A percentile compares a stretch with the other conserved stretches of the same genome.
Evolutionary conservation across 2,329 filamentous ascomycete genomes (phyloP).

Genomic region (Cytospora piceicola): DNA sequence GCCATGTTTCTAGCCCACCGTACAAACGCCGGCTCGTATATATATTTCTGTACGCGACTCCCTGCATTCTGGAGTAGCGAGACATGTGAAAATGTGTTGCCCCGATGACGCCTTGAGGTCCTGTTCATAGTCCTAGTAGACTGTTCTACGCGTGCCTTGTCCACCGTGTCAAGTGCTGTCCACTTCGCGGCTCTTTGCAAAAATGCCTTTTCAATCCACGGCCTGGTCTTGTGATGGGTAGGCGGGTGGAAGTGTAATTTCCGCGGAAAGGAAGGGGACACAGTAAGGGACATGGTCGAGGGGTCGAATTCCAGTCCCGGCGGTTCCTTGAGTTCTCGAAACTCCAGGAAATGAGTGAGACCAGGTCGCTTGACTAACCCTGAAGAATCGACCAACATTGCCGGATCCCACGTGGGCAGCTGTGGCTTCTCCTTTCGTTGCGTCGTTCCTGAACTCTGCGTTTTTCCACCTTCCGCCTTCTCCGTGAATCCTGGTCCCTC

Average conservation of each 20-base stretch:
- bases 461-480: not conserved
- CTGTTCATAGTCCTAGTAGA: not conserved
- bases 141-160: not conserved
- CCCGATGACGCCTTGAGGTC: not conserved
- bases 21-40: not conserved
- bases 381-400: not conserved
- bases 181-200: not conserved
- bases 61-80: not conserved
- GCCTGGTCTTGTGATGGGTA: not conserved
- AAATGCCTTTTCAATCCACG: not conserved
- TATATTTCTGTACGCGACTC: not conserved
- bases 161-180: not conserved
- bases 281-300: not conserved
- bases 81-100: not conserved
- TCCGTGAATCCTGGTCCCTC: not conserved
- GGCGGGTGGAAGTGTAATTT: not conserved
- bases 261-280: not conserved
- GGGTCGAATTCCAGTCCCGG: slow-evolving; percentile 7
- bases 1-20: not conserved
- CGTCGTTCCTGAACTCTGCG: not conserved
- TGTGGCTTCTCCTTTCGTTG: not conserved
- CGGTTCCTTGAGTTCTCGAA: not conserved
- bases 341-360: not conserved
- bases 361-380: not conserved
- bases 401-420: not conserved